These are phyloP conservation scores for Linnemannia zychae DNA, from an alignment of 192 early-diverging fungal genomes.

Conservation along the genomic window DNA sequence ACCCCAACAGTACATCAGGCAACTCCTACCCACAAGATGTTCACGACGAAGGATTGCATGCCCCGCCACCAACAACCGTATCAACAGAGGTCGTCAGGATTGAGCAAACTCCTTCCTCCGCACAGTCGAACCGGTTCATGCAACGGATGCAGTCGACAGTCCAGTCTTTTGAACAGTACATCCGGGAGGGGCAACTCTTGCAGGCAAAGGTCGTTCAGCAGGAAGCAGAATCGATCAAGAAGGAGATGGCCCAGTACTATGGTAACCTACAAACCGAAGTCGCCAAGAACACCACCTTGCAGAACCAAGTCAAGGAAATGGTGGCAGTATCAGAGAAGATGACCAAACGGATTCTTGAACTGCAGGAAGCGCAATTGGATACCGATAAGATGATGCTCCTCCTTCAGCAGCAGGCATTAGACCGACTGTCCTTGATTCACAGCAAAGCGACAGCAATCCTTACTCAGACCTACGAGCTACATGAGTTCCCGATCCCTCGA, in stretches of 20 bases:
- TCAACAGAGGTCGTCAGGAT: background rate
- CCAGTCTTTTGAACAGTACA: background rate
- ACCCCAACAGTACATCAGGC: background rate
- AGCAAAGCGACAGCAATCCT: background rate
- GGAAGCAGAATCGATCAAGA: background rate
- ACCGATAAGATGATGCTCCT: background rate
- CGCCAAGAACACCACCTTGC: background rate
- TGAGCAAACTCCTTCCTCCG: background rate
- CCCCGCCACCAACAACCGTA: background rate
- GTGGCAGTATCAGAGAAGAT: background rate
- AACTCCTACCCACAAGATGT: too few species aligned
- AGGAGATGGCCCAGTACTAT: constrained; percentile 9
- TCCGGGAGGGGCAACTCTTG: background rate
- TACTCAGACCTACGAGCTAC: constrained; percentile 28
- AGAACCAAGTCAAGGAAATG: background rate
- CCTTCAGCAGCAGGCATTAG: background rate
- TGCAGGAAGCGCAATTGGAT: background rate
- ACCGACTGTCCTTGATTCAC: constrained; percentile 11
- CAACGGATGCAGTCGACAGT: background rate
- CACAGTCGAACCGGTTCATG: background rate
- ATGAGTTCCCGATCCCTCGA: constrained; percentile 30
- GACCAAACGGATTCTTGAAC: background rate
- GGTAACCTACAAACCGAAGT: background rate
- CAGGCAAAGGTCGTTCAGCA: background rate
- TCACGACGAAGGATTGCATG: background rate